phyloP scores from a whole-genome alignment of 129 eudicot genomes.

The Ambrosia trifida region DNA sequence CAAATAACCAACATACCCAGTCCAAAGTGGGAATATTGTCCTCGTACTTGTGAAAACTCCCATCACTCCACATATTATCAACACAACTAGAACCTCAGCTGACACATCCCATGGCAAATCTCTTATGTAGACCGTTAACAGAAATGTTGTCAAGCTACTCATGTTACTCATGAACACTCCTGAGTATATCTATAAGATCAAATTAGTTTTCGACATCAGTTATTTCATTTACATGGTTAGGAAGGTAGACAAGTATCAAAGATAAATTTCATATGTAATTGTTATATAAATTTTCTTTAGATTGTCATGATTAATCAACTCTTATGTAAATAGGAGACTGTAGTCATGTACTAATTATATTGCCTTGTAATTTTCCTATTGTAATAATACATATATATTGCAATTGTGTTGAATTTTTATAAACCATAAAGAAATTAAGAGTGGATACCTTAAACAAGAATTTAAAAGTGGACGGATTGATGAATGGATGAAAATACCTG shows the following conservation, averaged over 20 bases:
- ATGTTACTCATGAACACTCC: constrained; percentile 68
- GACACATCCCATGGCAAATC: constrained; percentile 60
- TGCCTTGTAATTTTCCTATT: not conserved
- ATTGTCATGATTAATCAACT: too few species aligned
- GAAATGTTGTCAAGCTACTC: constrained; percentile 49
- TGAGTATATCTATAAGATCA: constrained; percentile 51
- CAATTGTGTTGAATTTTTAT: not conserved
- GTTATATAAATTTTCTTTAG: too few species aligned
- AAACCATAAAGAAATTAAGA: not conserved
- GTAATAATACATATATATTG: not conserved
- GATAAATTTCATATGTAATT: too few species aligned
- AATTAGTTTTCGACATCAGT: not conserved
- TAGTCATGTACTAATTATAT: too few species aligned
- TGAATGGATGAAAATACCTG: constrained; percentile 35
- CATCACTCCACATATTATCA: constrained; percentile 48
- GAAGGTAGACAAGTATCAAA: not conserved
- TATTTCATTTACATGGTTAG: not conserved
- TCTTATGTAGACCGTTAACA: constrained; percentile 48
- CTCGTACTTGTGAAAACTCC: constrained; percentile 52
- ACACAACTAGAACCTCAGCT: constrained; percentile 68
- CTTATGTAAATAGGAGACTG: too few species aligned
- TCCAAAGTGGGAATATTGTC: constrained; percentile 60
- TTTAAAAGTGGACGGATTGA: not conserved
- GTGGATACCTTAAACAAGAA: not conserved
- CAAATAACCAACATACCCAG: constrained; percentile 47